Percentiles rank a stretch among this genome's conserved stretches.
These are phyloP conservation scores for Aotearoamyces nothofagi DNA, from an alignment of 2,329 filamentous ascomycete genomes.

Conservation along the genomic window DNA sequence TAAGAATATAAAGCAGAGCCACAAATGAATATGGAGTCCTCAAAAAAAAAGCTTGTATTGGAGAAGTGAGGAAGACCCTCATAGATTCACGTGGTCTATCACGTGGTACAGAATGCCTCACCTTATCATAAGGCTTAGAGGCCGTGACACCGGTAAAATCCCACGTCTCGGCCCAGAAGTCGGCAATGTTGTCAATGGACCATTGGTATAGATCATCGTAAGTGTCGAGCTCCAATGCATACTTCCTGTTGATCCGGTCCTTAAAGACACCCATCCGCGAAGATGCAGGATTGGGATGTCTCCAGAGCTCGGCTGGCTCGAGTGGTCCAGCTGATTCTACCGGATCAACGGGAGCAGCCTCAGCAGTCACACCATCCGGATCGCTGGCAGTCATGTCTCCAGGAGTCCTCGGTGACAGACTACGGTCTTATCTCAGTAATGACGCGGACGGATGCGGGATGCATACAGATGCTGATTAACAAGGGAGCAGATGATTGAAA, in stretches of 20 bases:
- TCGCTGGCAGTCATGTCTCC: too few relatives aligned
- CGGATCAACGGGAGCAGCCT: not conserved
- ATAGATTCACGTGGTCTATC: not conserved
- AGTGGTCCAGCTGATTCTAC: not conserved
- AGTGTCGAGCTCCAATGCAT: conserved; percentile 42
- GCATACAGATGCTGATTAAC: too few relatives aligned
- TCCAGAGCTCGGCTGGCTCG: conserved; percentile 44
- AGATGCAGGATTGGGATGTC: conserved; percentile 46
- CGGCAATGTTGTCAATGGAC: conserved; percentile 62
- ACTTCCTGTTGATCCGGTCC: conserved; percentile 50
- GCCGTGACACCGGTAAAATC: conserved; percentile 63
- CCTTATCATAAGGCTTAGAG: conserved; percentile 44
- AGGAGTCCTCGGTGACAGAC: too few relatives aligned
- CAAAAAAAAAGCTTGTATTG: too few relatives aligned
- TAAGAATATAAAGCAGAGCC: too few relatives aligned
- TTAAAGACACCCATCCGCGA: conserved; percentile 64
- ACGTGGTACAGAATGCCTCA: conserved; percentile 20
- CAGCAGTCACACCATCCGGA: too few relatives aligned
- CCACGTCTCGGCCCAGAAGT: conserved; percentile 82
- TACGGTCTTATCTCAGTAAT: too few relatives aligned
- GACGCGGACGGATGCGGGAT: too few relatives aligned
- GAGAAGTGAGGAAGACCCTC: not conserved
- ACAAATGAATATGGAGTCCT: too few relatives aligned
- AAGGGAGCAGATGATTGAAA: too few relatives aligned
- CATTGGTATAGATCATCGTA: conserved; percentile 72